A percentile compares a stretch with the other conserved stretches of the same genome.
Conservation (phyloP, 176 grass and related monocot genomes). For the Musa troglodytarum region DNA sequence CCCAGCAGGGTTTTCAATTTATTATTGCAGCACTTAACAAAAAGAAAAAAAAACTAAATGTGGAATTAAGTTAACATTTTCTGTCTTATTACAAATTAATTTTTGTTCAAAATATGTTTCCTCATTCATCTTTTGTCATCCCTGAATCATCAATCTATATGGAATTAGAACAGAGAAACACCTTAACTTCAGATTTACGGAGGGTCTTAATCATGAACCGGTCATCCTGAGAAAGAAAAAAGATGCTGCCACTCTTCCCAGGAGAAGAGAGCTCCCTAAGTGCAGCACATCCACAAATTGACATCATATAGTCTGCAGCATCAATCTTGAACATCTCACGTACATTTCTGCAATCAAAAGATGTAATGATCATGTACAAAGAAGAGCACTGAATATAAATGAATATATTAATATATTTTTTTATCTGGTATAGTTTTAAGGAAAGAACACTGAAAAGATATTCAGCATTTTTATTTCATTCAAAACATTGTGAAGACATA, state of each 20-base stretch:
- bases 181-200: slow-evolving; percentile 99
- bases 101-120: slow-evolving; percentile 1
- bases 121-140: background rate
- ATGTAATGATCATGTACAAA: background rate
- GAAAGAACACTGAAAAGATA: too few relatives aligned
- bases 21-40: background rate
- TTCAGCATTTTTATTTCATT: background rate
- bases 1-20: background rate
- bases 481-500: background rate
- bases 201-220: slow-evolving; percentile 99
- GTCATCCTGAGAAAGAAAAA: slow-evolving; percentile 98
- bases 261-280: slow-evolving; percentile 94
- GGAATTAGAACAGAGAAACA: slow-evolving; percentile 14
- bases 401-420: too few relatives aligned
- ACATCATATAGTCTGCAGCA: slow-evolving; percentile 99
- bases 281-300: slow-evolving; percentile 84
- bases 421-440: too few relatives aligned
- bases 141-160: background rate
- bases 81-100: background rate
- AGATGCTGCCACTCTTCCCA: slow-evolving; percentile 96
- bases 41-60: background rate
- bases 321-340: slow-evolving; percentile 99
- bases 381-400: background rate
- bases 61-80: background rate
- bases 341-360: slow-evolving; percentile 58